These are phyloP conservation scores for Coniferiporia weirii DNA, from an alignment of 1,284 basidiomycete genomes.

Conservation along the genomic window DNA sequence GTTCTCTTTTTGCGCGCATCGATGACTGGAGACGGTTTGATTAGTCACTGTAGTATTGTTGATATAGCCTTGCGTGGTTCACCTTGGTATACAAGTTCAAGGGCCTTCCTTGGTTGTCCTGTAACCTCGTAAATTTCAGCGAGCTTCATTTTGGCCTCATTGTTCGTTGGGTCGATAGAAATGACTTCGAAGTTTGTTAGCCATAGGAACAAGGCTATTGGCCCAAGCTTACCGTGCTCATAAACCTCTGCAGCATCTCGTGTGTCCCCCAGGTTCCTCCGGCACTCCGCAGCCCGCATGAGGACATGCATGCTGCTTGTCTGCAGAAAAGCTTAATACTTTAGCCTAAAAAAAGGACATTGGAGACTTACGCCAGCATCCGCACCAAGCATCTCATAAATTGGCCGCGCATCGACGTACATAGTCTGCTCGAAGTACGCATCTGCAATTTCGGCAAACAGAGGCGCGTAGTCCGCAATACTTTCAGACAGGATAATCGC, in stretches of 20 bases:
- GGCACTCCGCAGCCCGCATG: slow-evolving; percentile 67
- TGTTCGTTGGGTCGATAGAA: slow-evolving; percentile 64
- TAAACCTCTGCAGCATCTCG: slow-evolving; percentile 79
- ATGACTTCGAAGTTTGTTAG: slow-evolving; percentile 47
- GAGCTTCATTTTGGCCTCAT: slow-evolving; percentile 82
- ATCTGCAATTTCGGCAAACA: slow-evolving; percentile 82
- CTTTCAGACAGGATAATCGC: slow-evolving; percentile 67
- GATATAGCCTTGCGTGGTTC: slow-evolving; percentile 7
- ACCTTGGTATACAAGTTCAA: slow-evolving; percentile 87
- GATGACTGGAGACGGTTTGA: slow-evolving; percentile 43
- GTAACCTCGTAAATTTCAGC: slow-evolving; percentile 86
- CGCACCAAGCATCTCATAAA: slow-evolving; percentile 71
- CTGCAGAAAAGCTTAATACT: slow-evolving; percentile 28
- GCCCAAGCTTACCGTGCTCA: slow-evolving; percentile 56
- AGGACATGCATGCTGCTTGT: slow-evolving; percentile 66
- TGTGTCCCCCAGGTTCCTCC: slow-evolving; percentile 67
- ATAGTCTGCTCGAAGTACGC: slow-evolving; percentile 73
- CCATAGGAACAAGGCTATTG: not conserved
- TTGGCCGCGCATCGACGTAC: slow-evolving; percentile 71
- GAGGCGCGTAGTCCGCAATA: slow-evolving; percentile 65
- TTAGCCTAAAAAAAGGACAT: not conserved
- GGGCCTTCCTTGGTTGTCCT: slow-evolving; percentile 75
- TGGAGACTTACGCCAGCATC: slow-evolving; percentile 52
- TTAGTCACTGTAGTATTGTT: not conserved
- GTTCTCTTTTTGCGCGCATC: slow-evolving; percentile 55